Base-by-base conservation (phyloP, 805 yeast species). In the Wickerhamomyces strasburgensis region DNA sequence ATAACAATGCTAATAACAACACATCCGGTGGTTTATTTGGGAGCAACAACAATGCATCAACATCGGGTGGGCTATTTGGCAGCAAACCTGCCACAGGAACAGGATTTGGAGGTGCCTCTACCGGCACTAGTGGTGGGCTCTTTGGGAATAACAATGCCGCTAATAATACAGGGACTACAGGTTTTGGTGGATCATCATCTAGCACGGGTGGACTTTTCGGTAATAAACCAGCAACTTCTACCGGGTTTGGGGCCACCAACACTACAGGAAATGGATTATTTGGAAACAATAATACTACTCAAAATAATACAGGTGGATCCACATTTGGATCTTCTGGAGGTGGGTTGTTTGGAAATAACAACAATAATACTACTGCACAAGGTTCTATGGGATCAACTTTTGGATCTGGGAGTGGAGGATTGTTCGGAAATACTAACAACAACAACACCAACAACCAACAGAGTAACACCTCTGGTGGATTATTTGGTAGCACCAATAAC, bases 171-270 rank as follows among this genome's bases (percentile, higher is more conserved):
- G 24, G 35, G 5, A 19, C 39, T 6, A 30, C 43, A 6, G 35
- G 47, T n/a, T 36, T 38, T 26, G 42, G 47, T 17, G 18, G 39
- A 19, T 17, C 39, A 7, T 27, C 19, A 18, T 36, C 46, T n/a
- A 49, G 60, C 6, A 57, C 57, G 18, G 63, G 25, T 19, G 67
- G 69, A 4, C 53, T 61, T 29, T 72, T 71, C 53, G 76, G 76
- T 26, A 52, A 58, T 25, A 62, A 60, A 35, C 56, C 65, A 39
- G 49, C 55, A n/a, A 45, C 46, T 11, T 41, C 51, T 44, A 38
- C 44, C 23, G 46, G 40, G 29, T 47, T 48, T 37, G 55, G 53
- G 21, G 45, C 44, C 17, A 39, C 46, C 31, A 51, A 44, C 28
- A 39, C 49, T 3, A 36, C 50, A 5, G 43, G 55, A 17, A 65